Conservation (phyloP, 352 stramenopile genomes). For the Phytophthora tentaculata region DNA sequence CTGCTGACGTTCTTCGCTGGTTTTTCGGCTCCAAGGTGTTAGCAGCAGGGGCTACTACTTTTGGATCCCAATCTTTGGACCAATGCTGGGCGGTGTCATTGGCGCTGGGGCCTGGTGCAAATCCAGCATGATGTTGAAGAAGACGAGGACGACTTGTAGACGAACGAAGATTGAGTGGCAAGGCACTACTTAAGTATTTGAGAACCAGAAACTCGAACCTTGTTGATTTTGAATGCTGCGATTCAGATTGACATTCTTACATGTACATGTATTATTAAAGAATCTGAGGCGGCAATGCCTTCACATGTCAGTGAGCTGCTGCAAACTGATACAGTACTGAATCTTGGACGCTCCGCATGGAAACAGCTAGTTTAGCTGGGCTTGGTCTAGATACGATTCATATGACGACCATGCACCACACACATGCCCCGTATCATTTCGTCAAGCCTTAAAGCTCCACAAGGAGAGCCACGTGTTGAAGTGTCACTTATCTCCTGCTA, state of each 20-base stretch:
- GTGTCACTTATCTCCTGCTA: constrained; percentile 13
- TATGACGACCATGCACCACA: constrained; percentile 7
- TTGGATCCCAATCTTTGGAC: constrained; percentile 62
- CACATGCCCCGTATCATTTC: constrained; percentile 19
- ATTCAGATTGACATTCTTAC: no score
- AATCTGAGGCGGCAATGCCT: no score
- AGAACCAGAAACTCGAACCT: no score
- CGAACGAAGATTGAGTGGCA: not conserved
- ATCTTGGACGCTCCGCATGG: not conserved
- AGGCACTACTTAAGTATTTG: no score
- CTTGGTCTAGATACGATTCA: not conserved
- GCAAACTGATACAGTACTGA: no score
- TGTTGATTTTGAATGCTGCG: no score
- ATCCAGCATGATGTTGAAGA: constrained; percentile 54
- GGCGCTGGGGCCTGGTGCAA: constrained; percentile 52
- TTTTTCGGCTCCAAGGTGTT: constrained; percentile 62
- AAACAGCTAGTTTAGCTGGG: no score
- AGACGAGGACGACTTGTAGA: constrained; percentile 18
- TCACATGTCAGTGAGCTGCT: no score
- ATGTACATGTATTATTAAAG: no score
- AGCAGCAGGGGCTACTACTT: constrained; percentile 61
- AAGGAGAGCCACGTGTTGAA: constrained; percentile 20
- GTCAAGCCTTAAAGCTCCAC: not conserved
- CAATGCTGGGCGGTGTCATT: constrained; percentile 45
- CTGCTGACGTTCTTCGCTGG: constrained; percentile 55